phyloP scores from a whole-genome alignment of 768 basidiomycete genomes.

The Trametes elegans region DNA sequence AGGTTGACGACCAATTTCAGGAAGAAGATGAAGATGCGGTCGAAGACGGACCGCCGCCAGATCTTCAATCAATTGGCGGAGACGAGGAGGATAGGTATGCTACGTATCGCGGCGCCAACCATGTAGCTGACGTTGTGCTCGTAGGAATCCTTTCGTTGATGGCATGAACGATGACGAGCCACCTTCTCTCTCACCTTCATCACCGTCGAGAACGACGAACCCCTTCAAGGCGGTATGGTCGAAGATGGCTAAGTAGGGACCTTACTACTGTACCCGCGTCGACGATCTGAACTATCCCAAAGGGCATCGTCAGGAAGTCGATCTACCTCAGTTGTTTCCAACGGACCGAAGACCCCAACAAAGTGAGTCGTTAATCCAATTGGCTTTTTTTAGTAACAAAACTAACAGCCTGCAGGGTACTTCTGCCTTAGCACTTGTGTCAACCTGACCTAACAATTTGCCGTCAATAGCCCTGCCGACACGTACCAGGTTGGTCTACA shows the following conservation, averaged over 20 bases:
- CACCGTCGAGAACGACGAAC: conserved; percentile 11
- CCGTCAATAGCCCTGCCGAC: background rate
- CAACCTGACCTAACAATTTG: background rate
- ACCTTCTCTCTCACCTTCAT: conserved; percentile 1
- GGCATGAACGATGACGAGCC: background rate
- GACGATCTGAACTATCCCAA: no score
- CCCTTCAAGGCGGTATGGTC: conserved; percentile 22
- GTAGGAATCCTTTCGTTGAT: background rate
- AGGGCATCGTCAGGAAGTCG: conserved; percentile 12
- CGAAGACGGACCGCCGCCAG: conserved; percentile 32
- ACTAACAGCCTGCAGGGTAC: no score
- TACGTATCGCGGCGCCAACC: background rate
- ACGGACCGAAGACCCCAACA: conserved; percentile 5
- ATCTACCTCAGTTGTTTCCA: conserved; percentile 3
- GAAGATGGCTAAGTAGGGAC: conserved; percentile 12
- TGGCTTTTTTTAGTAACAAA: background rate
- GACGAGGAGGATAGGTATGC: conserved; percentile 2
- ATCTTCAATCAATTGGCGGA: conserved; percentile 9
- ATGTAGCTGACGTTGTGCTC: background rate
- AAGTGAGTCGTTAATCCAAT: background rate
- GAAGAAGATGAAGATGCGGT: conserved; percentile 34
- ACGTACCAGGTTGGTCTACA: background rate
- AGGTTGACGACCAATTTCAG: conserved; percentile 21
- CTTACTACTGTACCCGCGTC: no score
- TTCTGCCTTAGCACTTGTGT: no score